Evolutionary conservation across 192 early-diverging fungal genomes (phyloP).

Genomic region (Backusella liffmaniae): DNA sequence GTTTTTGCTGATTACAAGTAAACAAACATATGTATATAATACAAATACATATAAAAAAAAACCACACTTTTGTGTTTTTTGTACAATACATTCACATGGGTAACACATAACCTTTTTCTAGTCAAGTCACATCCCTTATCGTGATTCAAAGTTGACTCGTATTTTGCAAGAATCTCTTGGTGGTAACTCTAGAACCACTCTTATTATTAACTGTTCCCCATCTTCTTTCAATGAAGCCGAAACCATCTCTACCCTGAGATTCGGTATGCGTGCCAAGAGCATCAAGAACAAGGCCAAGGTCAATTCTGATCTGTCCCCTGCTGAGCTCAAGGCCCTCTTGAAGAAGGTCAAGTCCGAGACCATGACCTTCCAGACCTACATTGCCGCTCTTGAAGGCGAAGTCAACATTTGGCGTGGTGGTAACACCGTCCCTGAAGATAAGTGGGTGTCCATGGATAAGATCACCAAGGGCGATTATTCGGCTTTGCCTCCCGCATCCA

Average conservation of each 20-base stretch:
- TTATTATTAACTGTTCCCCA: slow-evolving; percentile 99
- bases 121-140: slow-evolving; percentile 97
- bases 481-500: slow-evolving; percentile 38
- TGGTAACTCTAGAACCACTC: slow-evolving; percentile 98
- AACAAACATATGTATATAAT: not conserved
- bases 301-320: slow-evolving; percentile 92
- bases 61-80: not conserved
- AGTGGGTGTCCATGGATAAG: slow-evolving; percentile 65
- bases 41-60: not conserved
- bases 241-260: slow-evolving; percentile 90
- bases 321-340: slow-evolving; percentile 93
- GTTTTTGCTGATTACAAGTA: not conserved
- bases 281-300: slow-evolving; percentile 99
- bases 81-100: not conserved
- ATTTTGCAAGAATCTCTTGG: slow-evolving; percentile 99
- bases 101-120: slow-evolving; percentile 28
- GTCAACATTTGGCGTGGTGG: slow-evolving; percentile 88
- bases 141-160: slow-evolving; percentile 98
- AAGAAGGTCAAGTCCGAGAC: slow-evolving; percentile 87
- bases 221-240: slow-evolving; percentile 97
- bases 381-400: slow-evolving; percentile 84
- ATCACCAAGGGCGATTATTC: slow-evolving; percentile 39
- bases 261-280: slow-evolving; percentile 98
- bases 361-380: slow-evolving; percentile 80
- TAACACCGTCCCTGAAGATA: slow-evolving; percentile 58